Evolutionary conservation across 78 protist genomes (phyloP), one percentile per base, ranked within the genome.

Genomic region (Dictyostelium capitatum): DNA sequence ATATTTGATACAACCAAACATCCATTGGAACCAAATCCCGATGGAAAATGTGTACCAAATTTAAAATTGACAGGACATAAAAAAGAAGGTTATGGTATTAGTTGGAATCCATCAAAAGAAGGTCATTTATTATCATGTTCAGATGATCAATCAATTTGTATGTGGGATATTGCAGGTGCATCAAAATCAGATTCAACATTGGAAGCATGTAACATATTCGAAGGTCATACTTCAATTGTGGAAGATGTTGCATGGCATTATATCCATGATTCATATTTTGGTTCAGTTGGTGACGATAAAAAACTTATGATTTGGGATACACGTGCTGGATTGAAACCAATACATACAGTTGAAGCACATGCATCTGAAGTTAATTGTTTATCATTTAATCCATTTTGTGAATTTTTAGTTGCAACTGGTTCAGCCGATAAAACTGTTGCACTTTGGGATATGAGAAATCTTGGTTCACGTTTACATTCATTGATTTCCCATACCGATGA

Each of bases 31-130:
- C 98, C 98, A 2, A 41, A 14, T 15, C 70, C 78, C 11, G 90
- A 90, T 48, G 97, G 87, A 51, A 54, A 64, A 43, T 93, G 89
- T 32, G 0, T 19, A 37, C 98, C 98, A 11, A 91, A 96, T 12
- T 64, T 98, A 54, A 79, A 75, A 8, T 90, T 97, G 25, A 41
- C 9, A 19, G 99, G 98, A 6, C 99, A 98, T 95, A 20, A 67
- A n/a, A 97, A 97, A 53, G 99, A 98, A 25, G 99, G 99, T n/a
- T 99, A 99, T 80, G 99, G 99, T 30, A 94, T 99, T 10, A 53
- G 95, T 8, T 99, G 99, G 99, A 91, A 64, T 89, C 97, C 96
- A 4, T 50, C 25, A 17, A 37, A 57, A 9, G 75, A 80, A 43
- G 99, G 98, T 57, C 20, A 41, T 19, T 92, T 99, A 25, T 53